Percentiles rank a stretch among this genome's conserved stretches.
These are phyloP conservation scores for Rubroshorea leprosula DNA, from an alignment of 345 rosid species.

Conservation along the genomic window DNA sequence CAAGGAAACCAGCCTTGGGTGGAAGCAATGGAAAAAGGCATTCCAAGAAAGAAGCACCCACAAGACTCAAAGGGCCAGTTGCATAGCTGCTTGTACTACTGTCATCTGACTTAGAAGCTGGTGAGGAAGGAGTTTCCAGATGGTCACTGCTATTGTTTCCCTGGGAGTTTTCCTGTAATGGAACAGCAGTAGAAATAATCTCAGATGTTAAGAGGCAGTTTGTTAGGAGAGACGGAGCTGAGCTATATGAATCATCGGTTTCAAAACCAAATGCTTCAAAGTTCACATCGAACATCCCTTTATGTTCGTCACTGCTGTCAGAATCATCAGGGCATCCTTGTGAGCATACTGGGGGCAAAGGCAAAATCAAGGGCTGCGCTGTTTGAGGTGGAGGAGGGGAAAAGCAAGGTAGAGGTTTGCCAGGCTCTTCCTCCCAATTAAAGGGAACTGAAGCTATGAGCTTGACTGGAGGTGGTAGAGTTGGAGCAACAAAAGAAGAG, in stretches of 20 bases:
- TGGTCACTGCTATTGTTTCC: slow-evolving; percentile 20
- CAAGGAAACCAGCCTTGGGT: slow-evolving; percentile 38
- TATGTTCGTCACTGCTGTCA: slow-evolving; percentile 18
- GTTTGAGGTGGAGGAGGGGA: slow-evolving; percentile 18
- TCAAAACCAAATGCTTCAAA: slow-evolving; percentile 22
- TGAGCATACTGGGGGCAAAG: slow-evolving; percentile 34
- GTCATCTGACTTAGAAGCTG: slow-evolving; percentile 50
- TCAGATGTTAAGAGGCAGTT: slow-evolving; percentile 33
- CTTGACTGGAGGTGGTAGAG: slow-evolving; percentile 41
- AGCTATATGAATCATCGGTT: slow-evolving; percentile 48
- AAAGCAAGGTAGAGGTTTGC: slow-evolving; percentile 43
- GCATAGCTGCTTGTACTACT: slow-evolving; percentile 61
- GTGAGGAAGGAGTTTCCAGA: slow-evolving; percentile 38
- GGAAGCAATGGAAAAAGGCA: slow-evolving; percentile 71
- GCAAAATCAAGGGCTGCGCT: slow-evolving; percentile 11
- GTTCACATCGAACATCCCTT: slow-evolving; percentile 26
- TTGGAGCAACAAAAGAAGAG: slow-evolving; percentile 25
- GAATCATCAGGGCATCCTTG: slow-evolving; percentile 9
- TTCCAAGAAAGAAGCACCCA: slow-evolving; percentile 74
- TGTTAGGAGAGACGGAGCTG: slow-evolving; percentile 44
- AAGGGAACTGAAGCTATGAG: slow-evolving; percentile 64
- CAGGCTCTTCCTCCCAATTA: slow-evolving; percentile 78
- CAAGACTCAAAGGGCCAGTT: slow-evolving; percentile 58
- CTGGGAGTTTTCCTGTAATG: slow-evolving; percentile 23
- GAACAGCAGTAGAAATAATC: slow-evolving; percentile 35